phyloP scores from a whole-genome alignment of 2,329 filamentous ascomycete species.

The Fusarium gaditjirri region DNA sequence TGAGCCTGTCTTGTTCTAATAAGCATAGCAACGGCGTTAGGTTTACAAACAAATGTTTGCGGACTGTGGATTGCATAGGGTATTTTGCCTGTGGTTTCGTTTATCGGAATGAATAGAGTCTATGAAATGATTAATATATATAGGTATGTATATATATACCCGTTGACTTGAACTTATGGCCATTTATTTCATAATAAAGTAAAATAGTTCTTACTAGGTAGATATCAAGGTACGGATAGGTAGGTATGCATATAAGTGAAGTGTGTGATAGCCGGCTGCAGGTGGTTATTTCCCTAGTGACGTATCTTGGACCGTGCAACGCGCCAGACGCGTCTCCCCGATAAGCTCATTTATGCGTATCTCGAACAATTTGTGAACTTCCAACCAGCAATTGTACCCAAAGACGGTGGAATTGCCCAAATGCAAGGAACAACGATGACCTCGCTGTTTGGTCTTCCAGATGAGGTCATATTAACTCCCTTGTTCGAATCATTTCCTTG shows the following conservation, averaged over 20 bases:
- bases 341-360: background rate
- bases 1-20: constrained; percentile 43
- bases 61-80: background rate
- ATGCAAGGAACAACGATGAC: constrained; percentile 43
- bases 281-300: constrained; percentile 44
- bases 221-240: no score
- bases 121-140: no score
- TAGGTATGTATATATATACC: background rate
- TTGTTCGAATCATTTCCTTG: constrained; percentile 64
- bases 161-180: background rate
- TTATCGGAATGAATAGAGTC: background rate
- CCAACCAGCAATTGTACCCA: constrained; percentile 8
- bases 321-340: constrained; percentile 46
- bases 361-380: constrained; percentile 8
- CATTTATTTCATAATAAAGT: background rate
- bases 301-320: constrained; percentile 37
- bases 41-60: constrained; percentile 9
- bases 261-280: constrained; percentile 16
- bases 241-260: background rate
- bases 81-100: constrained; percentile 23
- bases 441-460: constrained; percentile 62
- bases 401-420: background rate
- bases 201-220: background rate
- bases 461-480: constrained; percentile 60
- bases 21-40: constrained; percentile 40